Percentiles rank a stretch among this genome's conserved stretches.
phyloP scores from a whole-genome alignment of 169 alveolate species.

The Pseudocohnilembus persalinus region DNA sequence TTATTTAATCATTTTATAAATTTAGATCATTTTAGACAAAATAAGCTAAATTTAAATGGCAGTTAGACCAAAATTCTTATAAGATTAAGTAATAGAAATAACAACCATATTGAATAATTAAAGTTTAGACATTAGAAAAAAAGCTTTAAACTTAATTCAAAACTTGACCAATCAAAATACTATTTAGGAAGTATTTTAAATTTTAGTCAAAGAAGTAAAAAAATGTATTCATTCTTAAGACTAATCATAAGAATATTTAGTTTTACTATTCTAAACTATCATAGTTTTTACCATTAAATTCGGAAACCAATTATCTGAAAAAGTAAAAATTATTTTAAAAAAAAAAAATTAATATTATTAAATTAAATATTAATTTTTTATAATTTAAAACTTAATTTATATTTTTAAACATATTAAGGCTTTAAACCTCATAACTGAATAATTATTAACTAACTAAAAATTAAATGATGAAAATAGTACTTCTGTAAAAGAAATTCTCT shows the following conservation, averaged over 20 bases:
- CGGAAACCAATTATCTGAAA: background rate
- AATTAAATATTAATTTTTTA: no score
- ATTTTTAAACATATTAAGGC: background rate
- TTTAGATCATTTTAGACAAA: slow-evolving; percentile 56
- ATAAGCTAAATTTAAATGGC: slow-evolving; percentile 51
- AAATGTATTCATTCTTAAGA: background rate
- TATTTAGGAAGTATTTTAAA: slow-evolving; percentile 52
- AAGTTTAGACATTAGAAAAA: slow-evolving; percentile 78
- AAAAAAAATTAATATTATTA: no score
- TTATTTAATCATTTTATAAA: no score
- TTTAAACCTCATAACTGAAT: slow-evolving; percentile 3
- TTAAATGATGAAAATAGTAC: slow-evolving; percentile 11
- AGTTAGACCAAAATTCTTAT: slow-evolving; percentile 81
- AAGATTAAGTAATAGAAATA: slow-evolving; percentile 87
- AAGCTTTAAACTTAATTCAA: slow-evolving; percentile 75
- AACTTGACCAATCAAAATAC: slow-evolving; percentile 42
- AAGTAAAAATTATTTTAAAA: background rate
- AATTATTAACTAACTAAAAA: background rate
- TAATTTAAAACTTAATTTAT: no score
- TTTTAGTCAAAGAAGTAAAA: slow-evolving; percentile 57
- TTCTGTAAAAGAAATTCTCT: background rate
- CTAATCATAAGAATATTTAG: background rate
- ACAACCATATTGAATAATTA: slow-evolving; percentile 81
- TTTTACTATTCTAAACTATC: background rate
- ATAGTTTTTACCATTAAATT: background rate